Evolutionary conservation across 495 filamentous ascomycete genomes (phyloP), one percentile per base, ranked within the genome.

Genomic region (Lophium mytilinum): DNA sequence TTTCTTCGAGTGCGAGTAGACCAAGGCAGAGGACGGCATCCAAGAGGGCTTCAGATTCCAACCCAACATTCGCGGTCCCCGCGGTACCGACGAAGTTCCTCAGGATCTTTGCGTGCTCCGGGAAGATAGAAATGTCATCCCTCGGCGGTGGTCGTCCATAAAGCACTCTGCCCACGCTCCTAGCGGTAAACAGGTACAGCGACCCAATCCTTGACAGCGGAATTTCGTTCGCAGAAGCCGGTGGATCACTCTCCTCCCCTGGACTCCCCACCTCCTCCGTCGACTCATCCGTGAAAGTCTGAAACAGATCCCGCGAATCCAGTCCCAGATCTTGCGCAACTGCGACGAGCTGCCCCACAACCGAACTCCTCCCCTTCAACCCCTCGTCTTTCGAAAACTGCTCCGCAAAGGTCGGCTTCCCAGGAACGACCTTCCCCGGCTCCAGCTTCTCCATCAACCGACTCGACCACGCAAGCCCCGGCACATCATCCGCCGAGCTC

Each of bases 271-370:
- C 61, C 50, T 76, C 62, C 66, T 78, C 56, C 60, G 76, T 61
- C 71, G 63, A 63, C 18, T 56, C 57, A n/a, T 66, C 65, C 5
- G 75, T 68, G 30, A 80, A 73, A 12, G 65, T 58, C 33, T 66
- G 63, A 14, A 81, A 60, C 3, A 87, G 74, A 9, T 84, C 77
- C 37, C 75, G 61, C n/a, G 69, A 75, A 12, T 70, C 66, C 30
- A 86, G 62, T 37, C 57, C 61, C 40, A 71, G 75, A 66, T 95
- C 89, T 48, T 80, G 78, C 17, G 86, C 82, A 18, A 94, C 73
- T 40, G 87, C 84, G 52, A 82, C 80, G 43, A 95, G 75, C 63
- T 90, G 87, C 5, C 88, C 88, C 48, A 89, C 76, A n/a, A 87
- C 80, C 41, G 80, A 78, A 59, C 89, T 86, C 48, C 83, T 73